Evolutionary conservation across 805 yeast species (phyloP).

Genomic region (Candida corydali): DNA sequence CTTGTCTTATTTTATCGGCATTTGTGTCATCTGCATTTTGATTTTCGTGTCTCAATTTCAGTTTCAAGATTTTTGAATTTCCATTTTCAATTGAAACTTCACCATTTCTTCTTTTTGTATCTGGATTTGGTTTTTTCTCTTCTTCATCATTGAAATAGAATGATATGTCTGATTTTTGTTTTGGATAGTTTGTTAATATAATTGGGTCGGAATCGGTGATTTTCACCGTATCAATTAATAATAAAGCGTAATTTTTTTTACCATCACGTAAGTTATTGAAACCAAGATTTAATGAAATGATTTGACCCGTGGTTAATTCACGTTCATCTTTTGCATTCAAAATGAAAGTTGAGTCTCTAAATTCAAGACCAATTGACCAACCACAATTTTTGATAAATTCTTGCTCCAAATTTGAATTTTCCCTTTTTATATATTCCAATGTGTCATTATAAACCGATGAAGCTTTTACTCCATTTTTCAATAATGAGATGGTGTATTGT

Average conservation of each 20-base stretch:
- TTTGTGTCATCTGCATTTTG: conserved; percentile 63
- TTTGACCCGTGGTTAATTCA: conserved; percentile 63
- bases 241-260: conserved; percentile 60
- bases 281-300: conserved; percentile 73
- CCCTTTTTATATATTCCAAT: conserved; percentile 48
- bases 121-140: conserved; percentile 29
- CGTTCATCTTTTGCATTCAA: conserved; percentile 72
- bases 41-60: conserved; percentile 75
- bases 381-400: conserved; percentile 79
- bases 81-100: conserved; percentile 24
- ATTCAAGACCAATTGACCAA: conserved; percentile 85
- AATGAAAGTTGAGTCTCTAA: conserved; percentile 73
- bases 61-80: conserved; percentile 65
- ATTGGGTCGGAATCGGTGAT: conserved; percentile 59
- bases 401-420: conserved; percentile 60
- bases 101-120: conserved; percentile 28
- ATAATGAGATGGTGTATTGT: conserved; percentile 47
- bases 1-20: conserved; percentile 76
- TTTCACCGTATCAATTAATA: conserved; percentile 77
- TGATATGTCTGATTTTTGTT: conserved; percentile 68
- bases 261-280: conserved; percentile 60
- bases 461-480: conserved; percentile 69
- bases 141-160: conserved; percentile 78
- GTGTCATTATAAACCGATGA: conserved; percentile 64
- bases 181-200: conserved; percentile 70